phyloP scores from a whole-genome alignment of 106 monocot genomes.

The Platanthera guangdongensis region DNA sequence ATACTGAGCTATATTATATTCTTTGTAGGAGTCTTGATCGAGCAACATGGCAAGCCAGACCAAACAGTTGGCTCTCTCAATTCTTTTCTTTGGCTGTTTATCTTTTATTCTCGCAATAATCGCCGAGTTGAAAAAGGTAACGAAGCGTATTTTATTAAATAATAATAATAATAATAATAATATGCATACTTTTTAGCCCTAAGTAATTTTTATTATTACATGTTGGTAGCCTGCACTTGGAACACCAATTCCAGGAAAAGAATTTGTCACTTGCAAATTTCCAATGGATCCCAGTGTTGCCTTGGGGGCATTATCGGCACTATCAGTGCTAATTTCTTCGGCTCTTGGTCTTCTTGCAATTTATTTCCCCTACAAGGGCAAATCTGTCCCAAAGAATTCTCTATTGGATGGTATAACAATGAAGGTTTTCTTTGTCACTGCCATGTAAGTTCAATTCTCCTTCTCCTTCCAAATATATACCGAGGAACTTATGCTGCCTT shows the following conservation, averaged over 20 bases:
- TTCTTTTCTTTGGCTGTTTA: background rate
- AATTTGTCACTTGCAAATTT: conserved; percentile 62
- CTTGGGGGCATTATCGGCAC: conserved; percentile 45
- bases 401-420: background rate
- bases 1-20: too few relatives aligned
- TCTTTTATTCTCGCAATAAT: background rate
- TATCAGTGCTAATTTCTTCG: conserved; percentile 39
- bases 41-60: background rate
- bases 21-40: too few relatives aligned
- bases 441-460: background rate
- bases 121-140: conserved; percentile 3
- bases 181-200: background rate
- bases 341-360: conserved; percentile 37
- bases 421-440: background rate
- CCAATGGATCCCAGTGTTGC: conserved; percentile 64
- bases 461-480: background rate
- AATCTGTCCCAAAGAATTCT: background rate
- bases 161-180: background rate
- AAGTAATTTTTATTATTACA: background rate
- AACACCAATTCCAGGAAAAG: conserved; percentile 49
- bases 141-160: background rate
- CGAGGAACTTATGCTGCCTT: background rate
- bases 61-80: background rate
- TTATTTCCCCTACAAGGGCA: conserved; percentile 27
- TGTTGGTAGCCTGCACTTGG: conserved; percentile 50